Evolutionary conservation across 129 eudicot genomes (phyloP).

Genomic region (Calendula officinalis): DNA sequence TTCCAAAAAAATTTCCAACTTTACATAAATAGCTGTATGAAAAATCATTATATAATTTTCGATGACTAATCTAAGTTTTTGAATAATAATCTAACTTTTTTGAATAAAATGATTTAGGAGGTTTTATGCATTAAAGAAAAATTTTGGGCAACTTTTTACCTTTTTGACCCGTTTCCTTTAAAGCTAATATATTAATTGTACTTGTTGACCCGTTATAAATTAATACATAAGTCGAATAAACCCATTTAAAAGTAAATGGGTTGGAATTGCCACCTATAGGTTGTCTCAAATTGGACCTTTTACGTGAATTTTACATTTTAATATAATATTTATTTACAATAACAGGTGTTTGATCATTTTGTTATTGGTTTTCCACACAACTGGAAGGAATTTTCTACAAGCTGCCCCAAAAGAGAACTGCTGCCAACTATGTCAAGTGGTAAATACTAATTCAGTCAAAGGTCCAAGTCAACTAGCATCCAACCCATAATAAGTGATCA

Average conservation of each 20-base stretch:
- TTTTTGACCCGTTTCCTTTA: not conserved
- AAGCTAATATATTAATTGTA: not conserved
- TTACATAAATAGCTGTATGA: not conserved
- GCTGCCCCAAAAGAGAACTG: conserved; percentile 25
- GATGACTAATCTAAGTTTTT: not conserved
- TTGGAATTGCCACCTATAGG: not conserved
- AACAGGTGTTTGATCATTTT: conserved; percentile 51
- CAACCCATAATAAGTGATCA: too few species aligned
- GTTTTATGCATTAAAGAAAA: not conserved
- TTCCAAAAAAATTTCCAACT: not conserved
- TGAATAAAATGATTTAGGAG: not conserved
- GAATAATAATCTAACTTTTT: not conserved
- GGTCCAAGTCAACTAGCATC: too few species aligned
- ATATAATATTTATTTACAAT: conserved; percentile 6
- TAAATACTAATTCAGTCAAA: conserved; percentile 7
- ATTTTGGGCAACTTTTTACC: not conserved
- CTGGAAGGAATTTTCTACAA: conserved; percentile 51
- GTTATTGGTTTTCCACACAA: conserved; percentile 51
- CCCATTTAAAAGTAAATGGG: not conserved
- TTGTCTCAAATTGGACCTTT: not conserved
- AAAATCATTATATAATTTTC: not conserved
- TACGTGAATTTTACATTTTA: not conserved
- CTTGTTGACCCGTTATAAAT: not conserved
- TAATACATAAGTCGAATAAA: too few species aligned
- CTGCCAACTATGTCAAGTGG: conserved; percentile 28